phyloP scores from a whole-genome alignment of 2,329 filamentous ascomycete species.

The Stemphylium lycopersici region DNA sequence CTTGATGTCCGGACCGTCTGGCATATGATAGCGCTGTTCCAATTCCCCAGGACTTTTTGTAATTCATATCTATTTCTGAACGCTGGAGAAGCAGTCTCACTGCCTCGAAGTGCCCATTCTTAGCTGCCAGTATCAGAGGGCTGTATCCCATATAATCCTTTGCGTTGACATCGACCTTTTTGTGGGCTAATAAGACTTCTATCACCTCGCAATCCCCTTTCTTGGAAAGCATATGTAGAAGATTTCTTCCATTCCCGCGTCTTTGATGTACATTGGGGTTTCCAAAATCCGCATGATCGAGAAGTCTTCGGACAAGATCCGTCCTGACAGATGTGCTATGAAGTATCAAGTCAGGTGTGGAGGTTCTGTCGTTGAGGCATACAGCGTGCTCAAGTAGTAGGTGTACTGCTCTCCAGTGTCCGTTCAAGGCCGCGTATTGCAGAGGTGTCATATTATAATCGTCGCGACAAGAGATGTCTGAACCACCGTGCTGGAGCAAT shows the following conservation, averaged over 20 bases:
- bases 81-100: neutral
- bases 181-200: neutral
- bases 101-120: neutral
- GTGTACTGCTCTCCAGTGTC: neutral
- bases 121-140: neutral
- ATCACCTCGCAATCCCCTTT: neutral
- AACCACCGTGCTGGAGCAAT: neutral
- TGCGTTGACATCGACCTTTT: neutral
- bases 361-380: too few relatives aligned
- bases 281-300: neutral
- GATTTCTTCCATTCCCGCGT: rapidly evolving
- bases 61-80: neutral
- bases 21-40: neutral
- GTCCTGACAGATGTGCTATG: neutral
- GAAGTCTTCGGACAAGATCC: neutral
- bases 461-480: too few relatives aligned
- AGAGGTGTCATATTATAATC: too few relatives aligned
- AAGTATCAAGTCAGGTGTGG: rapidly evolving
- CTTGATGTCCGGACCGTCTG: neutral
- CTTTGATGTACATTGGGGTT: neutral
- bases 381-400: neutral
- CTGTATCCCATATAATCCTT: rapidly evolving
- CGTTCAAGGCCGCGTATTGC: neutral
- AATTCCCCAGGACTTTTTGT: too few relatives aligned
- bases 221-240: neutral